Evolutionary conservation across 2,329 filamentous ascomycete genomes (phyloP).

Genomic region (Xylariaceae sp.): DNA sequence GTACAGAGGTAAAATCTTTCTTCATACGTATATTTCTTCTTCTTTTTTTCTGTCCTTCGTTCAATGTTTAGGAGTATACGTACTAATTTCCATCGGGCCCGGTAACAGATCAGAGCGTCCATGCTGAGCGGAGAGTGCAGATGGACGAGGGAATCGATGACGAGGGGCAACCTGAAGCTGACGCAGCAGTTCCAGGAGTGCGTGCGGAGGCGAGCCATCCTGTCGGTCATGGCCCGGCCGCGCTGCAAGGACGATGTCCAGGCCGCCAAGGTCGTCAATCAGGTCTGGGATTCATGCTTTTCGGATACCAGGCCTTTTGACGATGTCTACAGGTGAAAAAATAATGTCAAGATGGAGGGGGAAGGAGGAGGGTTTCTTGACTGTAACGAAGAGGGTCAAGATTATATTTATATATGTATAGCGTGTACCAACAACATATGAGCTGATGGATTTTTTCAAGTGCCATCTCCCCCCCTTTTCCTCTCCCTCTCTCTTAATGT

Average conservation of each 20-base stretch:
- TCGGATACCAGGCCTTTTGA: constrained; percentile 91
- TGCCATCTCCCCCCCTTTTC: no score
- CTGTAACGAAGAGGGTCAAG: no score
- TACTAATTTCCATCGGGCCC: no score
- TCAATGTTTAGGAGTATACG: background rate
- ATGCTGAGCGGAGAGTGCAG: constrained; percentile 92
- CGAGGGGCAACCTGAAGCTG: constrained; percentile 77
- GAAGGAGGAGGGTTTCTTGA: background rate
- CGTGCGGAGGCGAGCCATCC: constrained; percentile 72
- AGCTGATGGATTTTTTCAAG: background rate
- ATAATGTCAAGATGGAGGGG: background rate
- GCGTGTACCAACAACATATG: constrained; percentile 13
- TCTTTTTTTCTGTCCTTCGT: background rate
- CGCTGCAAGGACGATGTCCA: constrained; percentile 80
- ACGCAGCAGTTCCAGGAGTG: constrained; percentile 93
- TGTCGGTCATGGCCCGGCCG: constrained; percentile 73
- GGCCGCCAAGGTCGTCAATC: constrained; percentile 81
- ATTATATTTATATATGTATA: no score
- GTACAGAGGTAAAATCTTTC: constrained; percentile 65
- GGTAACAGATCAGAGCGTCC: constrained; percentile 75
- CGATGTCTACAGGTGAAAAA: constrained; percentile 83
- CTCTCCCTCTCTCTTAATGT: no score
- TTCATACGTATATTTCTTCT: background rate
- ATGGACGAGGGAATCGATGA: constrained; percentile 81
- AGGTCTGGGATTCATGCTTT: constrained; percentile 99